phyloP scores from a whole-genome alignment of 2,329 filamentous ascomycete species.

The Aspergillus brasiliensis region DNA sequence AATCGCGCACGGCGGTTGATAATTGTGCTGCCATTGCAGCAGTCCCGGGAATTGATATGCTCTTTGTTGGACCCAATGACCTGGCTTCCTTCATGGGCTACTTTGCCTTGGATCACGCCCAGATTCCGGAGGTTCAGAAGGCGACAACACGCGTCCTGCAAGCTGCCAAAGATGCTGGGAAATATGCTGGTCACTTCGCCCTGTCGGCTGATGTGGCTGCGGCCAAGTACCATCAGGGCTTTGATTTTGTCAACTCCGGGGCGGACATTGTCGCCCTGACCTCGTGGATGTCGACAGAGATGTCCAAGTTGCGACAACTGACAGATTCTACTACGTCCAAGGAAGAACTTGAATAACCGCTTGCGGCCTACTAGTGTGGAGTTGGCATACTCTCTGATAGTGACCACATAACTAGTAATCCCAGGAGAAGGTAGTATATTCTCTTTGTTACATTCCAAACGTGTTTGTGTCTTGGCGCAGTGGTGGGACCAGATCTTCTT shows the following conservation, averaged over 20 bases:
- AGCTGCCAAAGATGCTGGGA: not conserved
- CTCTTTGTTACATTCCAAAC: too few species aligned
- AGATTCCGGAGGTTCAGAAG: not conserved
- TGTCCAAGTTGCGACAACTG: not conserved
- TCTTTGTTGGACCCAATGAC: conserved; percentile 57
- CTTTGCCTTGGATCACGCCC: not conserved
- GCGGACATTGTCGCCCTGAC: conserved; percentile 6
- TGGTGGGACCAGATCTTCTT: too few species aligned
- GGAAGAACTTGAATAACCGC: too few species aligned
- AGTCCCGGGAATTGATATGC: conserved; percentile 52
- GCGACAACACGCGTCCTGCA: not conserved
- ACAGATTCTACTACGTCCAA: too few species aligned
- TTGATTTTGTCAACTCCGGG: conserved; percentile 10
- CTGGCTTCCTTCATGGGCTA: conserved; percentile 24
- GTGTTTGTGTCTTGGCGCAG: too few species aligned
- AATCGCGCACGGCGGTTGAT: conserved; percentile 35
- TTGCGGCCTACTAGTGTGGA: too few species aligned
- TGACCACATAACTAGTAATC: too few species aligned
- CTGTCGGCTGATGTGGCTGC: conserved; percentile 1
- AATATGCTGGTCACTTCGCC: conserved; percentile 10
- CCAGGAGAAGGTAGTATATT: too few species aligned
- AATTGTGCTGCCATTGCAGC: conserved; percentile 51
- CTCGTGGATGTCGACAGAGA: not conserved
- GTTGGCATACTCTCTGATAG: too few species aligned
- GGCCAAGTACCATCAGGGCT: conserved; percentile 4